Evolutionary conservation across 1,284 basidiomycete genomes (phyloP), one percentile per base, ranked within the genome.

Genomic region (Ustilago cynodontis): DNA sequence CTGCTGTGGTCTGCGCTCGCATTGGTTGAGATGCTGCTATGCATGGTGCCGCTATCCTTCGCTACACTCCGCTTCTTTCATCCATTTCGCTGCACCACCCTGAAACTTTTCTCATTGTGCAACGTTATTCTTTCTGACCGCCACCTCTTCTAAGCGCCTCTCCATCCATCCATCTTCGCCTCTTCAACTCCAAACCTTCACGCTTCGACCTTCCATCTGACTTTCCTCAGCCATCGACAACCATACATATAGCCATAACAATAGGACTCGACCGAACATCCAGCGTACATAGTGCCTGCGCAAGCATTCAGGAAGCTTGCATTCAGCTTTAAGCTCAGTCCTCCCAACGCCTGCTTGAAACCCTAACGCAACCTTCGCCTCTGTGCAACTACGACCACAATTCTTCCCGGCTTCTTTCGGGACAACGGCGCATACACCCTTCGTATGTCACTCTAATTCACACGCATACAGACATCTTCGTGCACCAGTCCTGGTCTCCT

Each of bases 401-500:
- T 43, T 37, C 26, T 37, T 41, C 39, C 24, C 47, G 28, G 16
- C 47, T 26, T 24, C 47, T 14, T 49, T 20, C n/a, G 41, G 41
- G 16, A 43, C 13, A 28, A 49, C 22, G 4, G 7, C 39, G 16
- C 54, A 41, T 45, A 43, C 50, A 24, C 41, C 52, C n/a, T 47
- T 60, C 50, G 59, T 41, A 68, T 69, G 66, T 50, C 52, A 26
- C 45, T 37, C 13, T 37, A 39, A 28, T 53, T 10, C 22, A 24
- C 37, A 49, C 63, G 68, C 63, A 71, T 71, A 71, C 26, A 65
- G 11, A 1, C 58, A 24, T 22, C 28, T 49, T n/a, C 14, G 47
- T 54, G 41, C 58, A 29, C 26, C 22, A 39, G 54, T 61, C 59
- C 68, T n/a, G 14, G 49, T 29, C 56, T 39, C 20, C 22, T 22